These are phyloP conservation scores for Penicillium odoratum DNA, from an alignment of 495 filamentous ascomycete genomes.

Conservation along the genomic window DNA sequence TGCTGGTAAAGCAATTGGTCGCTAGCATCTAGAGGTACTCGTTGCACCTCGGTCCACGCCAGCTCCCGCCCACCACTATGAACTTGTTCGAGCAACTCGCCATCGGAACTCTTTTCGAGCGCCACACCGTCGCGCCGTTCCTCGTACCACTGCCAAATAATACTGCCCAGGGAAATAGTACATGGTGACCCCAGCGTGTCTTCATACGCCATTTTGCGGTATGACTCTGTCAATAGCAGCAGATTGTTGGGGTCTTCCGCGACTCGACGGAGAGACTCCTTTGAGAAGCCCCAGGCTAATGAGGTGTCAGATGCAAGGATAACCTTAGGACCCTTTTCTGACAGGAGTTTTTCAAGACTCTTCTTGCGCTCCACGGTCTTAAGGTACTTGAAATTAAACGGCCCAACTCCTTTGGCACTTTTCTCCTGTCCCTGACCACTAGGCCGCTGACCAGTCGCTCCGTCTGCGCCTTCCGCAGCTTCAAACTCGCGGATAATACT, in stretches of 20 bases:
- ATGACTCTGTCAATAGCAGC: constrained; percentile 76
- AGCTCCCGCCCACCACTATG: constrained; percentile 64
- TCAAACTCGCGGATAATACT: constrained; percentile 90
- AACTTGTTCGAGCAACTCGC: constrained; percentile 63
- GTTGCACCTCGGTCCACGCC: constrained; percentile 56
- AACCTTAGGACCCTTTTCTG: constrained; percentile 59
- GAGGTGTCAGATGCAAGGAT: constrained; percentile 90
- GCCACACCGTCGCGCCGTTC: constrained; percentile 64
- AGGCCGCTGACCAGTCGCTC: constrained; percentile 40
- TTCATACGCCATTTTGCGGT: constrained; percentile 43
- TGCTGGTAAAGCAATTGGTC: constrained; percentile 84
- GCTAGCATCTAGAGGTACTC: constrained; percentile 65
- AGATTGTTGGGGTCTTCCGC: constrained; percentile 76
- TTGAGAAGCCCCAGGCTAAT: constrained; percentile 93
- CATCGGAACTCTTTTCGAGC: constrained; percentile 54
- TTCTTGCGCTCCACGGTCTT: constrained; percentile 75
- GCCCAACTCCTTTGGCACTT: constrained; percentile 55
- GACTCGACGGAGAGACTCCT: constrained; percentile 73
- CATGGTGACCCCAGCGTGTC: constrained; percentile 33
- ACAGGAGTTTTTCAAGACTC: constrained; percentile 65
- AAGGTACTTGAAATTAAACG: constrained; percentile 88
- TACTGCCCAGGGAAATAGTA: constrained; percentile 50
- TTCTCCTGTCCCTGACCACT: constrained; percentile 39
- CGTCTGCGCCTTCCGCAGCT: constrained; percentile 58
- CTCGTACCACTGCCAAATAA: constrained; percentile 73